Percentiles rank a stretch among this genome's conserved stretches.
These are phyloP conservation scores for Kodamaea sp. DNA, from an alignment of 1,139 yeast genomes.

Conservation along the genomic window DNA sequence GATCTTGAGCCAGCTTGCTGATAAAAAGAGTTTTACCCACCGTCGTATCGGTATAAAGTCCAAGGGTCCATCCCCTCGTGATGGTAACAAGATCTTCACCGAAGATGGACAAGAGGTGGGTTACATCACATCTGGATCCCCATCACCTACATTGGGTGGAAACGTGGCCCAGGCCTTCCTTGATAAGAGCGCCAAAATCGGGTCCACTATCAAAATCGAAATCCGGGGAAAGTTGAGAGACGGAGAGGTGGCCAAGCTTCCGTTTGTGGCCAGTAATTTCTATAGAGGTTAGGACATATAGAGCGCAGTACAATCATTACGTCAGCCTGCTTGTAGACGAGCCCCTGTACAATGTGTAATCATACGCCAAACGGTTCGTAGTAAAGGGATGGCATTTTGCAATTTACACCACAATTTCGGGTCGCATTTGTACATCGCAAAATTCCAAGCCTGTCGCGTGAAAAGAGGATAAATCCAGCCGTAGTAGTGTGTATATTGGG, in stretches of 20 bases:
- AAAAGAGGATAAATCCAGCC: too few relatives aligned
- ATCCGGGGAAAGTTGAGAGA: conserved; percentile 83
- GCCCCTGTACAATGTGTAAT: too few relatives aligned
- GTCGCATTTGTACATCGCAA: too few relatives aligned
- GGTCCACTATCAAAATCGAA: conserved; percentile 71
- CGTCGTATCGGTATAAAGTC: conserved; percentile 76
- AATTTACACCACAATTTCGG: too few relatives aligned
- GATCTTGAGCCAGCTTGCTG: conserved; percentile 69
- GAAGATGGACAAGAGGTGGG: conserved; percentile 60
- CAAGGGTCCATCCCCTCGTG: conserved; percentile 92
- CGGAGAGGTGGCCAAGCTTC: conserved; percentile 76
- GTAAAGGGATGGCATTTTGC: too few relatives aligned
- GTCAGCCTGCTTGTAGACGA: too few relatives aligned
- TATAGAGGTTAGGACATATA: conserved; percentile 48
- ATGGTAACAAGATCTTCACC: conserved; percentile 66
- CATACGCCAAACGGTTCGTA: too few relatives aligned
- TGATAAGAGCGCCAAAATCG: conserved; percentile 73
- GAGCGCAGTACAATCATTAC: too few relatives aligned
- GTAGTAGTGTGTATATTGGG: too few relatives aligned
- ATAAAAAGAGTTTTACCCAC: conserved; percentile 56
- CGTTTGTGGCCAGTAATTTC: conserved; percentile 76
- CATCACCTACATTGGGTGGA: conserved; percentile 83
- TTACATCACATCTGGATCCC: conserved; percentile 82
- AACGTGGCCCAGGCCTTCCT: conserved; percentile 93
- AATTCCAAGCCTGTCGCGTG: too few relatives aligned